phyloP scores from a whole-genome alignment of 2,329 filamentous ascomycete genomes.

The Mollisia scopiformis region DNA sequence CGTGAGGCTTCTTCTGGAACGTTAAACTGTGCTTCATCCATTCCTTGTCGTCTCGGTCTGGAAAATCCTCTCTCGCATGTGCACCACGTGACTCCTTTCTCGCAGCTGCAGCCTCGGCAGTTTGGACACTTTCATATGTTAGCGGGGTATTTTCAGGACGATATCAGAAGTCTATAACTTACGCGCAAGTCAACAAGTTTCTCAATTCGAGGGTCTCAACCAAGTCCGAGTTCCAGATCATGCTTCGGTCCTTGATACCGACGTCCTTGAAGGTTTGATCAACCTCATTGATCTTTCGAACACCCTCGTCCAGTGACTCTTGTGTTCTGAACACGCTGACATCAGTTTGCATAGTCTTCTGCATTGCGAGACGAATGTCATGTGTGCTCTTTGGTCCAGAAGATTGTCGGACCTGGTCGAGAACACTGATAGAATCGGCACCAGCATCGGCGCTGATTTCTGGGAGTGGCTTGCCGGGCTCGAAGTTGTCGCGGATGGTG shows the following conservation, averaged over 20 bases:
- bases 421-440: slow-evolving; percentile 80
- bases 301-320: slow-evolving; percentile 91
- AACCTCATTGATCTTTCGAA: slow-evolving; percentile 82
- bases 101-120: slow-evolving; percentile 85
- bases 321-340: slow-evolving; percentile 91
- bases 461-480: slow-evolving; percentile 78
- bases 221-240: slow-evolving; percentile 99
- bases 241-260: slow-evolving; percentile 96
- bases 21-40: slow-evolving; percentile 99
- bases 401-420: slow-evolving; percentile 84
- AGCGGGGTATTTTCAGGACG: slow-evolving; percentile 7
- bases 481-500: slow-evolving; percentile 94
- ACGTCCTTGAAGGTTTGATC: slow-evolving; percentile 81
- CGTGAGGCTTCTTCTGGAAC: slow-evolving; percentile 92
- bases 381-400: slow-evolving; percentile 85
- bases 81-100: slow-evolving; percentile 97
- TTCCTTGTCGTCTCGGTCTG: slow-evolving; percentile 90
- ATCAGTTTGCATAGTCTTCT: slow-evolving; percentile 97
- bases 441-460: slow-evolving; percentile 84
- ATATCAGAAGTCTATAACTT: slow-evolving; percentile 3
- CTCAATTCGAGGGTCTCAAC: slow-evolving; percentile 95
- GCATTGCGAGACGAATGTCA: slow-evolving; percentile 89
- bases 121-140: slow-evolving; percentile 69
- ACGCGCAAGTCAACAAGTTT: slow-evolving; percentile 85
- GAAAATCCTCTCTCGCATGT: slow-evolving; percentile 95